These are phyloP conservation scores for Leccinum boreale DNA, from an alignment of 768 basidiomycete genomes.

Conservation along the genomic window DNA sequence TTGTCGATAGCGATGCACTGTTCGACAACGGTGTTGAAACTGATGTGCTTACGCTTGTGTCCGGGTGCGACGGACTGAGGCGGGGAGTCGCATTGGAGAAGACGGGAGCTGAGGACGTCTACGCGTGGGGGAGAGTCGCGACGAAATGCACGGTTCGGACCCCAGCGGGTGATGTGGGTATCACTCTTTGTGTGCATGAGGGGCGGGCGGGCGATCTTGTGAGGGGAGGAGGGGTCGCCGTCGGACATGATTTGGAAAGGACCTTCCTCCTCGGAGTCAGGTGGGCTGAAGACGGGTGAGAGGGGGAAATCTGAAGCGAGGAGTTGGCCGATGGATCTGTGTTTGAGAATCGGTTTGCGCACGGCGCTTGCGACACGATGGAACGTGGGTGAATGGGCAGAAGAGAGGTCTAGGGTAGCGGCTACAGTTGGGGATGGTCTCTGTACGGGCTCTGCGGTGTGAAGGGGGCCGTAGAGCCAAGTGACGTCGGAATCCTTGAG, in stretches of 20 bases:
- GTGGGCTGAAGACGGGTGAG: slow-evolving; percentile 59
- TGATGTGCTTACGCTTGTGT: slow-evolving; percentile 83
- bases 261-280: slow-evolving; percentile 51
- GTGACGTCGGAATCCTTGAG: slow-evolving; percentile 99
- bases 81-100: slow-evolving; percentile 20
- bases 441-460: slow-evolving; percentile 81
- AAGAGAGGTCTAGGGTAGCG: slow-evolving; percentile 37
- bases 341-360: slow-evolving; percentile 91
- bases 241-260: slow-evolving; percentile 17
- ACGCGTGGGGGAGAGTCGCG: slow-evolving; percentile 72
- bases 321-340: slow-evolving; percentile 87
- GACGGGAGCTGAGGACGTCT: slow-evolving; percentile 7
- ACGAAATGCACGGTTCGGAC: slow-evolving; percentile 43
- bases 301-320: slow-evolving; percentile 70
- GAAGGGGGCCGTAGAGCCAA: slow-evolving; percentile 96
- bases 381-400: slow-evolving; percentile 29
- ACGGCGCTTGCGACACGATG: slow-evolving; percentile 22
- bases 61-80: slow-evolving; percentile 12
- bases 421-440: slow-evolving; percentile 36
- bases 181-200: slow-evolving; percentile 87
- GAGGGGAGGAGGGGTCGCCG: slow-evolving; percentile 10
- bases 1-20: slow-evolving; percentile 92
- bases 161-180: slow-evolving; percentile 68
- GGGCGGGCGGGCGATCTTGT: slow-evolving; percentile 41
- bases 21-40: slow-evolving; percentile 97